Conservation (phyloP, 768 basidiomycete species). For the Rhizopogon sp. region DNA sequence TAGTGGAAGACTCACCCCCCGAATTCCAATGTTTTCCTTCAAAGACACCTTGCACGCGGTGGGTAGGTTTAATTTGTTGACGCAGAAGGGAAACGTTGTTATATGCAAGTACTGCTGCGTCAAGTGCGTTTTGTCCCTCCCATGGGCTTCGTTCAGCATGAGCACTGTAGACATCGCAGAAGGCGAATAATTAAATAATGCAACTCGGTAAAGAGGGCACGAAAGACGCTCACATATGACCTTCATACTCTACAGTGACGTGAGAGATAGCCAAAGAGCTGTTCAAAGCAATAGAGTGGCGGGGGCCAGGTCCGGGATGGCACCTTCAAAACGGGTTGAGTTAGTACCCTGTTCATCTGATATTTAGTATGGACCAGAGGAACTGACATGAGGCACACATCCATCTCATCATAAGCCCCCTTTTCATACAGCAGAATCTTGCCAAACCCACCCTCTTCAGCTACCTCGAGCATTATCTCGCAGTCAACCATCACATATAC, state of each 20-base stretch:
- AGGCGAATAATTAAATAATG: neutral
- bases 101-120: slow-evolving; percentile 76
- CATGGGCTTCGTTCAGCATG: slow-evolving; percentile 72
- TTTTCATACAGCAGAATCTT: slow-evolving; percentile 59
- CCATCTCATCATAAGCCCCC: slow-evolving; percentile 68
- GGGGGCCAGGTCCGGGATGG: slow-evolving; percentile 69
- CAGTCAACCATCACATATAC: neutral
- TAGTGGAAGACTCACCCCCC: slow-evolving; percentile 43
- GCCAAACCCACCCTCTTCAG: slow-evolving; percentile 69
- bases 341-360: neutral
- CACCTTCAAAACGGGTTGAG: slow-evolving; percentile 40
- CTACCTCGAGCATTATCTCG: slow-evolving; percentile 26
- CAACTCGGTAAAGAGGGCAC: neutral
- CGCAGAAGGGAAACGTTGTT: slow-evolving; percentile 71
- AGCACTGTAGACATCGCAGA: slow-evolving; percentile 35
- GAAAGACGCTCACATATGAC: slow-evolving; percentile 48
- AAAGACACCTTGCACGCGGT: slow-evolving; percentile 73
- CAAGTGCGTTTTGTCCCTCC: slow-evolving; percentile 74
- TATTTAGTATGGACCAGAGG: neutral
- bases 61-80: slow-evolving; percentile 69
- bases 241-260: slow-evolving; percentile 54
- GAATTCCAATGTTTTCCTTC: slow-evolving; percentile 66
- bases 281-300: slow-evolving; percentile 53
- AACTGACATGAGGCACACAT: slow-evolving; percentile 59
- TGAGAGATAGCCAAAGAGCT: slow-evolving; percentile 55